phyloP scores from a whole-genome alignment of 345 rosid species.

The Aquilaria yunnanensis region DNA sequence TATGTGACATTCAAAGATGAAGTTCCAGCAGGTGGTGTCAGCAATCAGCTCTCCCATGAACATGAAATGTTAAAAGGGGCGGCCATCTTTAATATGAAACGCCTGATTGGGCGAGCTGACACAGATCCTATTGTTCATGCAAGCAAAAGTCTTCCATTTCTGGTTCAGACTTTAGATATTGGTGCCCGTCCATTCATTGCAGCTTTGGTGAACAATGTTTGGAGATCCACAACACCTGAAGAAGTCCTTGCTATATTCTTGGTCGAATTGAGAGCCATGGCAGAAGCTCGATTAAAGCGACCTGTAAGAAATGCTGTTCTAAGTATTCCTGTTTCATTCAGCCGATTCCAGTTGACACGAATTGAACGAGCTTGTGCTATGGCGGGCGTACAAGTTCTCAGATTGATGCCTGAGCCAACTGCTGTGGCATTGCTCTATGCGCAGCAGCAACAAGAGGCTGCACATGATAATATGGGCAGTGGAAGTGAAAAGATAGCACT shows the following conservation, averaged over 20 bases:
- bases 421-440: constrained; percentile 85
- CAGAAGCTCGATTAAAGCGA: constrained; percentile 60
- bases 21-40: constrained; percentile 70
- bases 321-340: constrained; percentile 80
- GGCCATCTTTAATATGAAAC: constrained; percentile 88
- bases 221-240: constrained; percentile 89
- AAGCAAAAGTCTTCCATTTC: constrained; percentile 66
- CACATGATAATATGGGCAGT: constrained; percentile 67
- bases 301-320: constrained; percentile 69
- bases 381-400: constrained; percentile 85
- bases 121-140: constrained; percentile 77
- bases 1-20: constrained; percentile 81
- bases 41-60: constrained; percentile 63
- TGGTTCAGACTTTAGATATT: constrained; percentile 77
- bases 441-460: constrained; percentile 73
- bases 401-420: constrained; percentile 87
- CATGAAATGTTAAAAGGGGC: constrained; percentile 75
- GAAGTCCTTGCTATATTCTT: constrained; percentile 80
- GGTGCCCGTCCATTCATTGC: constrained; percentile 87
- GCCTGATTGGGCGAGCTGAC: constrained; percentile 80
- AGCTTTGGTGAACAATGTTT: constrained; percentile 67
- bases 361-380: constrained; percentile 85
- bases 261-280: constrained; percentile 72
- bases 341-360: constrained; percentile 73
- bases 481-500: constrained; percentile 79